These are phyloP conservation scores for Musa beccarii DNA, from an alignment of 176 grass and related monocot genomes.

Conservation along the genomic window DNA sequence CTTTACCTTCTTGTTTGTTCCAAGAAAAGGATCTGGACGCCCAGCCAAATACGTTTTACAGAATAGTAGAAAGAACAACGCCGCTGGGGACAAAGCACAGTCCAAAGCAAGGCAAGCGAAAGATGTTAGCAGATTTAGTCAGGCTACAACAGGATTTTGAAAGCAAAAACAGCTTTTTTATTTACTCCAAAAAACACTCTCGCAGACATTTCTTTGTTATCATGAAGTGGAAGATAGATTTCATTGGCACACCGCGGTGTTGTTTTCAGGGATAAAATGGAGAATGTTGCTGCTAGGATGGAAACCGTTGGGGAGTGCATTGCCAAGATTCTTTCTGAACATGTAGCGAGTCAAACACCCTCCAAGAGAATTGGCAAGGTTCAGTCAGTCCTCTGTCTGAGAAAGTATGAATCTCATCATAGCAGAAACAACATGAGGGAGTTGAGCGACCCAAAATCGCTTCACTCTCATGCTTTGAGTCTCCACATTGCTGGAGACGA, in stretches of 20 bases:
- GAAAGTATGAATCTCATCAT: conserved; percentile 34
- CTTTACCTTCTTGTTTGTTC: too few species aligned
- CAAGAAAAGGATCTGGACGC: too few species aligned
- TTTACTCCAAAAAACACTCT: background rate
- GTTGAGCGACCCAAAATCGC: conserved; percentile 26
- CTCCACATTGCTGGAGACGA: conserved; percentile 40
- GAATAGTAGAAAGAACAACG: too few species aligned
- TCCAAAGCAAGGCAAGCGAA: too few species aligned
- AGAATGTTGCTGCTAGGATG: conserved; percentile 37
- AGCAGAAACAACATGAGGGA: conserved; percentile 29
- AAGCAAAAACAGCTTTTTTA: background rate
- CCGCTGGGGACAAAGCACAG: too few species aligned
- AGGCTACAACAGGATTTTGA: too few species aligned
- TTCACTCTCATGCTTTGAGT: conserved; percentile 41
- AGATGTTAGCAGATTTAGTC: too few species aligned
- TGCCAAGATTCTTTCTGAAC: conserved; percentile 35
- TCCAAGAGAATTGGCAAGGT: conserved; percentile 19
- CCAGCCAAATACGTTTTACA: too few species aligned
- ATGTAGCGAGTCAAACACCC: conserved; percentile 21
- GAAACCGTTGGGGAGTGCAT: conserved; percentile 36
- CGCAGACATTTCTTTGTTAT: background rate
- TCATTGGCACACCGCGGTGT: background rate
- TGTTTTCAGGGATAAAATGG: conserved; percentile 59
- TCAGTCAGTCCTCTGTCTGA: conserved; percentile 47
- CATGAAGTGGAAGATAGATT: background rate